These are phyloP conservation scores for Choanephora cucurbitarum DNA, from an alignment of 371 early-diverging fungal species.

Conservation along the genomic window DNA sequence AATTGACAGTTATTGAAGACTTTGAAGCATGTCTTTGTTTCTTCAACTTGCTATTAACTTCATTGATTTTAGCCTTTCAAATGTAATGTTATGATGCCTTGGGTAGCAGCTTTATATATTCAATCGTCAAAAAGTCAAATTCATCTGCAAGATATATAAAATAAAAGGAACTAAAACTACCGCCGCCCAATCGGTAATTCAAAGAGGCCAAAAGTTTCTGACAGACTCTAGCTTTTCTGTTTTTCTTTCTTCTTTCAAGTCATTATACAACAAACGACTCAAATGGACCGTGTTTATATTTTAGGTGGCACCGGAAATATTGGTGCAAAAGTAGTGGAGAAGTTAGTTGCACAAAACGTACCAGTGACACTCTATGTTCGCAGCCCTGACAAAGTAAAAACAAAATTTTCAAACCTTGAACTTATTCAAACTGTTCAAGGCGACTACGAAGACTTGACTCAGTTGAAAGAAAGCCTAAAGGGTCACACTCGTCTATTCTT, in stretches of 20 bases:
- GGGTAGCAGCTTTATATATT: too few species aligned
- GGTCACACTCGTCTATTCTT: conserved; percentile 37
- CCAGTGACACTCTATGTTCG: conserved; percentile 28
- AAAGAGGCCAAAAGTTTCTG: too few species aligned
- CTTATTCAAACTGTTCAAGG: conserved; percentile 26
- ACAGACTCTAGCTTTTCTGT: too few species aligned
- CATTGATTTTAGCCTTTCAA: too few species aligned
- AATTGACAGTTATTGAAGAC: too few species aligned
- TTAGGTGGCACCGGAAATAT: conserved; percentile 41
- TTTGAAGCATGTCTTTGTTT: too few species aligned
- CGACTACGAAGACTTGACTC: conserved; percentile 24
- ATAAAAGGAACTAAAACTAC: too few species aligned
- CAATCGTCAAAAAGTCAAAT: too few species aligned
- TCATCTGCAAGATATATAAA: too few species aligned
- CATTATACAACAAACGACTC: neutral
- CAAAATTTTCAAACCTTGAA: conserved; percentile 3
- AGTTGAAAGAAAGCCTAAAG: conserved; percentile 23
- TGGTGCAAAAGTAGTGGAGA: conserved; percentile 18
- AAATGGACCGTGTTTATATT: conserved; percentile 23
- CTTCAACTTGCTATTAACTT: too few species aligned
- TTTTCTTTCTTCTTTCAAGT: neutral
- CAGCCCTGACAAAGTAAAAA: conserved; percentile 19
- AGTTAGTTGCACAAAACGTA: conserved; percentile 14
- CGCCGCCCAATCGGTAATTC: too few species aligned
- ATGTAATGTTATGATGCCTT: too few species aligned